phyloP scores from a whole-genome alignment of 2,329 filamentous ascomycete species.

The Leptodontidium sp. region DNA sequence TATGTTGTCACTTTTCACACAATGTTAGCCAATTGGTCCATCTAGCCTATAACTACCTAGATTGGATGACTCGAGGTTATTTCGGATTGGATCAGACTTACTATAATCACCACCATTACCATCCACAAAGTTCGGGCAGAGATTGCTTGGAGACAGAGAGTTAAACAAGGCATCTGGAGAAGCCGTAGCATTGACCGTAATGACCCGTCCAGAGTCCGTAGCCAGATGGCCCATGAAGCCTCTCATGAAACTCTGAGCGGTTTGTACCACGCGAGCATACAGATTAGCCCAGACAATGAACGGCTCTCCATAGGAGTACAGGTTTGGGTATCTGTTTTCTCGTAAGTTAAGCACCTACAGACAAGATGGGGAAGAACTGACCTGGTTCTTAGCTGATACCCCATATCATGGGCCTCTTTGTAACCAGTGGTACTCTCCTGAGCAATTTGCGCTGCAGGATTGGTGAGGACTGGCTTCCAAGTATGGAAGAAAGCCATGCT shows the following conservation, averaged over 20 bases:
- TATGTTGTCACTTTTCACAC: constrained; percentile 51
- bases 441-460: constrained; percentile 63
- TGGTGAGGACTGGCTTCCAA: constrained; percentile 65
- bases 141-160: constrained; percentile 68
- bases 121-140: constrained; percentile 67
- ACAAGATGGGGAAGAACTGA: constrained; percentile 18
- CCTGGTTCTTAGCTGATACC: constrained; percentile 58
- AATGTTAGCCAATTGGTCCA: constrained; percentile 11
- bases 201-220: constrained; percentile 60
- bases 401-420: constrained; percentile 66
- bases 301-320: constrained; percentile 54
- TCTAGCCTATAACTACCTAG: not conserved
- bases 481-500: constrained; percentile 62
- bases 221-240: constrained; percentile 67
- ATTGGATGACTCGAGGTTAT: not conserved
- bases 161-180: constrained; percentile 63
- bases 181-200: constrained; percentile 65
- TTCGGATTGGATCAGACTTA: constrained; percentile 16
- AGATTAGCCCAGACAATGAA: constrained; percentile 73
- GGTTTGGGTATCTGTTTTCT: constrained; percentile 52
- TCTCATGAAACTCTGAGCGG: constrained; percentile 66
- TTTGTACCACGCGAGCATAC: constrained; percentile 69
- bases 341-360: constrained; percentile 20
- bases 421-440: constrained; percentile 68
- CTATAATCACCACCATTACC: constrained; percentile 55